Conservation (phyloP, 768 basidiomycete genomes). For the Dioszegia aurantiaca region DNA sequence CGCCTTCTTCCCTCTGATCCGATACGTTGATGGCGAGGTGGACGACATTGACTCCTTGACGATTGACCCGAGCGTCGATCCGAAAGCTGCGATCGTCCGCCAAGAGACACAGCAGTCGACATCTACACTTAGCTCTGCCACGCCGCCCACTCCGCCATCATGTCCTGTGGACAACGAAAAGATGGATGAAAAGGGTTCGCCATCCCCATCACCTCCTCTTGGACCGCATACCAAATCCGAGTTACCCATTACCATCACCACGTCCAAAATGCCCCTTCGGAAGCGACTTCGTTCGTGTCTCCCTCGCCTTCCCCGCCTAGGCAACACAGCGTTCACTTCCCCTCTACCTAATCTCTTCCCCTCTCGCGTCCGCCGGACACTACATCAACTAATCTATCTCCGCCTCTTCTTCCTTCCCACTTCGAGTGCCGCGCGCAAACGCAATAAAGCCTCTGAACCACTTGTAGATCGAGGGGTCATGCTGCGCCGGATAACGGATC, state of each 20-base stretch:
- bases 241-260: not conserved
- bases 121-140: not conserved
- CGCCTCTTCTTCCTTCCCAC: slow-evolving; percentile 45
- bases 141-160: not conserved
- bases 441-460: slow-evolving; percentile 25
- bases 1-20: slow-evolving; percentile 74
- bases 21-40: slow-evolving; percentile 76
- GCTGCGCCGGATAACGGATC: slow-evolving; percentile 73
- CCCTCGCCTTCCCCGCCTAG: not conserved
- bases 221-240: not conserved
- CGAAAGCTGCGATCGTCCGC: slow-evolving; percentile 9
- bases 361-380: not conserved
- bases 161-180: slow-evolving; percentile 1
- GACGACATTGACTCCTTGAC: slow-evolving; percentile 72
- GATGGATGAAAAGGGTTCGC: slow-evolving; percentile 26
- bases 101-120: not conserved
- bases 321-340: slow-evolving; percentile 2
- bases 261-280: not conserved
- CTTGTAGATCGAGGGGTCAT: slow-evolving; percentile 55
- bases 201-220: not conserved
- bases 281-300: too few relatives aligned
- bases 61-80: slow-evolving; percentile 52
- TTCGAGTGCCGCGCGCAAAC: slow-evolving; percentile 27
- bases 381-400: slow-evolving; percentile 25
- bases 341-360: slow-evolving; percentile 2